These are phyloP conservation scores for Eucalyptus tenuipes DNA, from an alignment of 345 rosid genomes.

Conservation along the genomic window DNA sequence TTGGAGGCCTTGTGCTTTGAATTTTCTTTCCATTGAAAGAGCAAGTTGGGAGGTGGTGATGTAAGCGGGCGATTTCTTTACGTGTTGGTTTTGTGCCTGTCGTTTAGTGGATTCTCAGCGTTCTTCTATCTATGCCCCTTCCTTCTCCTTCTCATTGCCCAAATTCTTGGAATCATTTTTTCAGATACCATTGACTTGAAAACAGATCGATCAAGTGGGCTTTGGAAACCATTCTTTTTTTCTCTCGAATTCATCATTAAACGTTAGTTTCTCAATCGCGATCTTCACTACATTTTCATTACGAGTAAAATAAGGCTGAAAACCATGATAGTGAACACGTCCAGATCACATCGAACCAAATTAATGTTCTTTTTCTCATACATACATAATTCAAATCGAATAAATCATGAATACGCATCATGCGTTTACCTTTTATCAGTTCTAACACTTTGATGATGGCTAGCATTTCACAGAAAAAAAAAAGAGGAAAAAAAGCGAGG, in stretches of 20 bases:
- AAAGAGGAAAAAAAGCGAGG: not conserved
- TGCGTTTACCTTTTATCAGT: not conserved
- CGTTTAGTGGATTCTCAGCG: not conserved
- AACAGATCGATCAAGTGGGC: not conserved
- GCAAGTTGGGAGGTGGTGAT: not conserved
- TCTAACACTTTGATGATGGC: not conserved
- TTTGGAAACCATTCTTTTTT: not conserved
- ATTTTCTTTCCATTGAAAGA: not conserved
- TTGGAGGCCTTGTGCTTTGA: not conserved
- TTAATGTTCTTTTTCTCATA: not conserved
- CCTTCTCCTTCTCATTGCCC: not conserved
- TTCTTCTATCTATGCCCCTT: not conserved
- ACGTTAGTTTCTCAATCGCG: rapidly evolving
- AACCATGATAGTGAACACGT: rapidly evolving
- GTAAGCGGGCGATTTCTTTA: not conserved
- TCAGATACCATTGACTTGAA: not conserved
- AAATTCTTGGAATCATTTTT: not conserved
- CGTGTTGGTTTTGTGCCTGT: not conserved
- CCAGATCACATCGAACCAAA: not conserved
- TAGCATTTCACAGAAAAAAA: rapidly evolving
- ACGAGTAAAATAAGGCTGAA: not conserved
- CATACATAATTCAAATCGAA: not conserved
- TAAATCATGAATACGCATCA: not conserved
- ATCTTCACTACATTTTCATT: rapidly evolving
- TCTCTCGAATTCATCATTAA: no score